Base-by-base conservation (phyloP, 1,284 basidiomycete genomes). In the Tremellales sp. region DNA sequence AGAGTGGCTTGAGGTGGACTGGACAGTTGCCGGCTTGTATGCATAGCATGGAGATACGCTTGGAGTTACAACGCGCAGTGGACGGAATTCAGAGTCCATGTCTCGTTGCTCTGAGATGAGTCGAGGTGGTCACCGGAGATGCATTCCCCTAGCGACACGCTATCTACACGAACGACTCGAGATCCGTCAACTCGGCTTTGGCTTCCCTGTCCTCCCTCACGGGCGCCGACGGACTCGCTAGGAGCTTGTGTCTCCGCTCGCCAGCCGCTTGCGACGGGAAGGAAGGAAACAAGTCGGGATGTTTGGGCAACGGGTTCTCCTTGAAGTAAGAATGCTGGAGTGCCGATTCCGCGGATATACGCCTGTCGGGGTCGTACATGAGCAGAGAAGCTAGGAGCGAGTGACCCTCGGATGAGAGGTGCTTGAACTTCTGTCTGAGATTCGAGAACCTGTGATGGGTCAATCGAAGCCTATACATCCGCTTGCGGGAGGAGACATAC, bases 201-300 rank as follows among this genome's bases (percentile, higher is more conserved):
- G 53, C 57, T 10, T 52, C 45, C 35, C 54, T 49, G 21, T 58
- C 54, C 15, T 49, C 45, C 31, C 65, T 53, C 5, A 60, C 55
- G 0, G 73, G 73, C 15, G 73, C 70, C 3, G 64, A 60, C 3
- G 73, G 73, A 43, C 66, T 69, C 5, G 60, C 57, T 13, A 70
- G 51, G 1, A 66, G 58, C 51, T 64, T 64, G 47, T 72, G 70
- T 24, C 68, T 56, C 35, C 66, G 89, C 75, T 98, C 96, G 21
- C 96, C 96, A 3, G 91, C 91, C n/a, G 96, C 96, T 19, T 87
- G 82, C 36, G 89, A 93, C 15, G 96, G 96, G 73, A 98, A 99
- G 2, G 89, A 94, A 2, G 89, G 84, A 73, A 99, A 98, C 47
- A 94, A 77, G 65, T 97, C 92, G n/a, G 92, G 90, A 71, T 98